phyloP scores from a whole-genome alignment of 2,329 filamentous ascomycete species.

The Fusarium falciforme region DNA sequence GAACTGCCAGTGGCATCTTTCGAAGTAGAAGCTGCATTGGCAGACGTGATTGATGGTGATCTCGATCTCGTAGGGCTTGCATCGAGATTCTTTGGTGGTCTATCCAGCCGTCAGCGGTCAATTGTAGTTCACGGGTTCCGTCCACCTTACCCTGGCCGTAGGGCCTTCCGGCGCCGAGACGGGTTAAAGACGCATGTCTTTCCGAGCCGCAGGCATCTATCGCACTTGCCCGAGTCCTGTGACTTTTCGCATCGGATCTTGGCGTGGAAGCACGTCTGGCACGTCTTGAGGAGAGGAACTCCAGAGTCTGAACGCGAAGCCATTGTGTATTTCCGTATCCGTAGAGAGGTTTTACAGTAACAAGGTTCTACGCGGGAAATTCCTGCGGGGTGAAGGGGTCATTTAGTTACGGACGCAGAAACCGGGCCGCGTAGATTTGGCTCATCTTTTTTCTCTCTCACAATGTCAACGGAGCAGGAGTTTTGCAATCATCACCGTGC shows the following conservation, averaged over 20 bases:
- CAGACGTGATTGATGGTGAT: slow-evolving; percentile 29
- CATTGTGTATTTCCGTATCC: slow-evolving; percentile 4
- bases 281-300: slow-evolving; percentile 44
- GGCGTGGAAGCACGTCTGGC: slow-evolving; percentile 50
- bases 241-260: slow-evolving; percentile 51
- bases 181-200: slow-evolving; percentile 49
- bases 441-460: neutral
- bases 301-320: slow-evolving; percentile 20
- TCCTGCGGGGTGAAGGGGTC: neutral
- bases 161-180: slow-evolving; percentile 43
- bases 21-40: neutral
- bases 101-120: neutral
- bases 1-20: slow-evolving; percentile 15
- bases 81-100: slow-evolving; percentile 26
- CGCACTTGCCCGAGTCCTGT: slow-evolving; percentile 48
- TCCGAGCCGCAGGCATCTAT: slow-evolving; percentile 48
- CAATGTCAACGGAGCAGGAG: neutral
- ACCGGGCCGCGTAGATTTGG: neutral
- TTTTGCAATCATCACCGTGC: neutral
- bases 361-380: neutral
- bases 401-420: neutral
- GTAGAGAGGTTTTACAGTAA: neutral
- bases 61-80: slow-evolving; percentile 18
- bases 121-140: neutral
- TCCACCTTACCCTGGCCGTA: slow-evolving; percentile 28